Evolutionary conservation across 2,329 filamentous ascomycete genomes (phyloP), one percentile per base, ranked within the genome.

Genomic region (Mariannaea sp.): DNA sequence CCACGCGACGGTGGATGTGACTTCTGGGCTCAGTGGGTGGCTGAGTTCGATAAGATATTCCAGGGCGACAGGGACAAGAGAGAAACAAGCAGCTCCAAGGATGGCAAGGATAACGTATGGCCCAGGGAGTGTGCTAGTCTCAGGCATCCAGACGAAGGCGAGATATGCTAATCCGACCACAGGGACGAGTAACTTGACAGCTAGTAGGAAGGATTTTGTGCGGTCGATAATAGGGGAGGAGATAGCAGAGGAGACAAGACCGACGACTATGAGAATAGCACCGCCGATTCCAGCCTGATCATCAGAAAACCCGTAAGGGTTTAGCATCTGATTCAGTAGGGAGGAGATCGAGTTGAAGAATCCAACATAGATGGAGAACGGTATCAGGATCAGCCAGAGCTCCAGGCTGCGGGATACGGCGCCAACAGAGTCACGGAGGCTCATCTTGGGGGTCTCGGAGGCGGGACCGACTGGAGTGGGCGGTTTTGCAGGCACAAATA

Each of bases 341-440:
- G 89, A 89, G 43, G 92, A 95, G 61, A 92, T 78, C 61, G 88
- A 88, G 79, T 97, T 97, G 85, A 99, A 99, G 76, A 94, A 87
- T 65, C 89, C 92, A 56, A 96, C 90, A 71, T 92, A 96, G 65
- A 92, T 73, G 59, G 83, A 76, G 74, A 93, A 97, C n/a, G 92
- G 87, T 55, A 92, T 65, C 56, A 92, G 77, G 60, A 97, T 74
- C 58, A 96, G 81, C 81, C 86, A 96, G 72, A 96, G 88, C 68
- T 93, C 87, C 14, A 82, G 77, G 5, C 84, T 89, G 26, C 67
- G 69, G 19, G 60, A 38, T 38, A 92, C 71, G 14, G 82, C 80
- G 7, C 75, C 67, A 19, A 83, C 55, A 3, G 74, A 90, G 57
- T 59, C 78, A 68, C 70, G 70, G 14, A 87, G 70, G 7, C 72